Percentiles rank a stretch among this genome's conserved stretches.
Evolutionary conservation across 192 early-diverging fungal species (phyloP).

Genomic region (Dissophora globulifera): DNA sequence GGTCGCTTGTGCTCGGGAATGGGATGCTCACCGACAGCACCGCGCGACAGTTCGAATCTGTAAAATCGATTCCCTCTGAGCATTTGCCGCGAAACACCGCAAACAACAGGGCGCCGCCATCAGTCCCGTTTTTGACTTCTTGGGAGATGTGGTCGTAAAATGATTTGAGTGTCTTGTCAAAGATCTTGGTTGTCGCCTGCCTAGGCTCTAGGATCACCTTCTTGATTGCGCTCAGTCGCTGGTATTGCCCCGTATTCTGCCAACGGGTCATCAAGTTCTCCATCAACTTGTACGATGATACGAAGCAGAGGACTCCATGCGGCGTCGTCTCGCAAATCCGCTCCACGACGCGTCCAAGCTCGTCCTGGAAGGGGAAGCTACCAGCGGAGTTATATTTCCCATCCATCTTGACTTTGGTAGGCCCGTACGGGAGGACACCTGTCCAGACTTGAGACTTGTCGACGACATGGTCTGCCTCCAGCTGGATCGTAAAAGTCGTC

Average conservation of each 20-base stretch:
- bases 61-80: slow-evolving; percentile 81
- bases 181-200: slow-evolving; percentile 16
- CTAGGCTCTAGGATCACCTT: slow-evolving; percentile 23
- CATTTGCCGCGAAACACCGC: slow-evolving; percentile 81
- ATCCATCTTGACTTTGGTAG: slow-evolving; percentile 25
- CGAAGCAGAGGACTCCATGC: slow-evolving; percentile 57
- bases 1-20: slow-evolving; percentile 62
- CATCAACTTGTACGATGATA: slow-evolving; percentile 20
- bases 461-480: slow-evolving; percentile 71
- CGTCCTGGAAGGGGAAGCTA: slow-evolving; percentile 28
- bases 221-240: slow-evolving; percentile 12
- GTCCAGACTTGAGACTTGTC: slow-evolving; percentile 57
- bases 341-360: slow-evolving; percentile 26
- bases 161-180: slow-evolving; percentile 54
- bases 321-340: slow-evolving; percentile 49
- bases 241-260: slow-evolving; percentile 14
- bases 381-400: slow-evolving; percentile 15
- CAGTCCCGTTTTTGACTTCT: slow-evolving; percentile 7
- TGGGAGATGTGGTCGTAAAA: slow-evolving; percentile 58
- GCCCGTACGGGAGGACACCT: slow-evolving; percentile 22
- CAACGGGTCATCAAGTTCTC: slow-evolving; percentile 22
- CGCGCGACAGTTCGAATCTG: slow-evolving; percentile 70
- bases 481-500: slow-evolving; percentile 53
- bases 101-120: slow-evolving; percentile 68
- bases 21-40: slow-evolving; percentile 75